Evolutionary conservation across 2,329 filamentous ascomycete genomes (phyloP).

Genomic region (Aspergillus brunneoviolaceus): DNA sequence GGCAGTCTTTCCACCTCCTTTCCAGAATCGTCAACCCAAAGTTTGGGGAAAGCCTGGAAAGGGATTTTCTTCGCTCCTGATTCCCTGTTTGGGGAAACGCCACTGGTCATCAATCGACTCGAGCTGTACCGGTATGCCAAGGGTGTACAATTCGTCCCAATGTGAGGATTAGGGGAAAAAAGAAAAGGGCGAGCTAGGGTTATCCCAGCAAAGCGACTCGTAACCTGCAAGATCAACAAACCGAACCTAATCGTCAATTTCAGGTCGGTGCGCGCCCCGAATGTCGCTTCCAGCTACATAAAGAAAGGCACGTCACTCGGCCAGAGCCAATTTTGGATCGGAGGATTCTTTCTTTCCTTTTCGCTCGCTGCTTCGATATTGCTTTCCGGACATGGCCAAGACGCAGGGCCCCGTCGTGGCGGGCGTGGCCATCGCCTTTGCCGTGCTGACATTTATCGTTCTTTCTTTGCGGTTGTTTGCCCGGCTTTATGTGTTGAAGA

Average conservation of each 20-base stretch:
- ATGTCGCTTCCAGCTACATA: not conserved
- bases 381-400: constrained; percentile 20
- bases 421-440: constrained; percentile 40
- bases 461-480: constrained; percentile 42
- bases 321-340: not conserved
- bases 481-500: constrained; percentile 38
- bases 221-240: not conserved
- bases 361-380: constrained; percentile 2
- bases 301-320: not conserved
- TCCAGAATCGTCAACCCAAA: not conserved
- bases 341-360: constrained; percentile 1
- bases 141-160: not conserved
- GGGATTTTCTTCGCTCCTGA: not conserved
- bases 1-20: not conserved
- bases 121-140: not conserved
- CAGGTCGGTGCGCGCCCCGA: not conserved
- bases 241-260: not conserved
- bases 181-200: not conserved
- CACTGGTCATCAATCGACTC: not conserved
- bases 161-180: not conserved
- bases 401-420: constrained; percentile 36
- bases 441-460: constrained; percentile 39
- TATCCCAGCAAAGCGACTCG: not conserved
- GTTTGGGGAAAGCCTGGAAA: not conserved
- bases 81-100: constrained; percentile 1